Base-by-base conservation (phyloP, 768 basidiomycete species). In the Calocybe gangraenosa region DNA sequence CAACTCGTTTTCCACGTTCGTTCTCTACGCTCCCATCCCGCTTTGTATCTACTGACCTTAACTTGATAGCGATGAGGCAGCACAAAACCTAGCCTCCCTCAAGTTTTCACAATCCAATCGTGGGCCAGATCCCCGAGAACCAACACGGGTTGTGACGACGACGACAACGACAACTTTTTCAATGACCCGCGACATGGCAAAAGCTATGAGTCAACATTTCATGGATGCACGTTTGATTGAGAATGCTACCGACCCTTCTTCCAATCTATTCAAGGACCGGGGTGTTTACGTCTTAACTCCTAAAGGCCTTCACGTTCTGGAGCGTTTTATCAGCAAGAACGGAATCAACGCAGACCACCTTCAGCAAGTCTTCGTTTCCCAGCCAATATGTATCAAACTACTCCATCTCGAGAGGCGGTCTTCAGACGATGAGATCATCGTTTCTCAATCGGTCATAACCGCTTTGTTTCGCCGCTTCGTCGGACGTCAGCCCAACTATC, bases 51-150 rank as follows among this genome's bases (percentile, higher is more conserved):
- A 47, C 46, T 49, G 40, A 44, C 41, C 17, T 22, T 48, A 28
- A 11, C 25, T 56, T 46, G 35, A n/a, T 46, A 97, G 94, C 42
- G 94, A 99, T 64, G 93, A 97, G 64, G 95, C 96, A 4, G 90
- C 89, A 14, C 78, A 80, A 59, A 98, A 98, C 64, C 70, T 99
- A 23, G 87, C 92, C 28, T 90, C 90, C 2, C 82, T 99, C 60
- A 98, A 97, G 65, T 99, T 99, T 65, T 95, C 96, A 22, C 96
- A 99, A 71, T 98, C 96, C 44, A 95, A 93, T 72, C 91, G 96
- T 62, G 88, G 92, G 56, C 89, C 94, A 60, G 96, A 99, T 76
- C 95, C 96, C 55, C 87, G 92, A 71, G 96, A 99, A 67, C 92
- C 93, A 58, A 84, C 90, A 66, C 87, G 96, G 61, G 92, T 99